Conservation (phyloP, 768 basidiomycete genomes). For the Leccinum sublutescens region DNA sequence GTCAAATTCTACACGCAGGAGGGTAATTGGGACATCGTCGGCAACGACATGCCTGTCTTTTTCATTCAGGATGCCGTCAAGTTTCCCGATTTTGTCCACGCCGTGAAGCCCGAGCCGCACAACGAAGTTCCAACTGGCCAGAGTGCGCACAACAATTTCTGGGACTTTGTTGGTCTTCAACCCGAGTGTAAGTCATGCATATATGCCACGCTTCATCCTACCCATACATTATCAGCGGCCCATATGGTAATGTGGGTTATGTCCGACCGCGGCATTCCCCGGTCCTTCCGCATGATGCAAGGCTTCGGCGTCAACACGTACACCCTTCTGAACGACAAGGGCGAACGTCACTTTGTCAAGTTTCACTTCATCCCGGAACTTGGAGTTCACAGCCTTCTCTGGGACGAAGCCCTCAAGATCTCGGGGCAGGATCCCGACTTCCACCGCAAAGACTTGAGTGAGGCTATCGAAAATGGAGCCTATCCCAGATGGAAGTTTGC, state of each 20-base stretch:
- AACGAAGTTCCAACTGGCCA: conserved; percentile 76
- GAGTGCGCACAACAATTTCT: conserved; percentile 79
- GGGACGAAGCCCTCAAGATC: conserved; percentile 90
- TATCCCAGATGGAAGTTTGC: conserved; percentile 79
- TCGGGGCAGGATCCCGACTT: conserved; percentile 86
- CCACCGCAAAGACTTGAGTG: conserved; percentile 82
- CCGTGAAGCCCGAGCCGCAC: conserved; percentile 82
- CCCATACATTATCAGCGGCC: conserved; percentile 42
- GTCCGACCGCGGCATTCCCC: conserved; percentile 83
- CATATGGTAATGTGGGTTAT: conserved; percentile 85
- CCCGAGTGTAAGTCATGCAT: conserved; percentile 49
- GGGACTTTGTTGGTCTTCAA: conserved; percentile 77
- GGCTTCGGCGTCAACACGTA: conserved; percentile 88
- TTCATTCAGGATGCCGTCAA: conserved; percentile 81
- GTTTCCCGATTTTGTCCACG: conserved; percentile 84
- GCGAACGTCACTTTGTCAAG: conserved; percentile 80
- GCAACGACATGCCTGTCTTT: conserved; percentile 82
- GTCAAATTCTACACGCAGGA: conserved; percentile 80
- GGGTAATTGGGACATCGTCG: conserved; percentile 87
- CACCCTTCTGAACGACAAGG: conserved; percentile 64
- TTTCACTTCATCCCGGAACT: conserved; percentile 83
- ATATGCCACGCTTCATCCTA: not conserved
- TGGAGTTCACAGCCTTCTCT: conserved; percentile 78
- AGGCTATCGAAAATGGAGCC: conserved; percentile 72
- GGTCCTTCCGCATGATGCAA: conserved; percentile 87